Evolutionary conservation across 2,329 filamentous ascomycete genomes (phyloP).

Genomic region (Monilinia aucupariae): DNA sequence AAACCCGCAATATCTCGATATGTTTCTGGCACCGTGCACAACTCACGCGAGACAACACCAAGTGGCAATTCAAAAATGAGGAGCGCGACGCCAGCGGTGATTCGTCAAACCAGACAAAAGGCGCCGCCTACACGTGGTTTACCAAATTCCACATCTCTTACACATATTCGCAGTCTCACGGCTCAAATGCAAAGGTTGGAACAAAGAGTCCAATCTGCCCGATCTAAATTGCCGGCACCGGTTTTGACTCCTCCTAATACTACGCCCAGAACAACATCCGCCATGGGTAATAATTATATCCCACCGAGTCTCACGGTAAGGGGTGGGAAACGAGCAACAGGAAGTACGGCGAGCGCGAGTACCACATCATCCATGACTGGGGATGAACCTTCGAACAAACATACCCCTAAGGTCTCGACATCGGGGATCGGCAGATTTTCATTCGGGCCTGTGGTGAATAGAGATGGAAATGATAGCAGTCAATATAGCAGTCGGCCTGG

Average conservation of each 20-base stretch:
- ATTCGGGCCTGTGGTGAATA: conserved; percentile 56
- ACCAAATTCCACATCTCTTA: conserved; percentile 65
- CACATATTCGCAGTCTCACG: conserved; percentile 88
- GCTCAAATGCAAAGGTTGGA: conserved; percentile 97
- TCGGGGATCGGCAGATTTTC: conserved; percentile 59
- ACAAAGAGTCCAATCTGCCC: conserved; percentile 82
- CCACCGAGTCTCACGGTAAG: conserved; percentile 59
- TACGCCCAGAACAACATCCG: conserved; percentile 57
- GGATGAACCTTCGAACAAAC: conserved; percentile 39
- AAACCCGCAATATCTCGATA: conserved; percentile 40
- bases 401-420: conserved; percentile 54
- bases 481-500: conserved; percentile 27
- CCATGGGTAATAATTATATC: conserved; percentile 40
- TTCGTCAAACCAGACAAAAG: conserved; percentile 40
- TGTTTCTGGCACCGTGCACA: conserved; percentile 24
- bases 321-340: conserved; percentile 62
- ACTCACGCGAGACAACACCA: conserved; percentile 25
- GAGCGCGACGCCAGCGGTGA: conserved; percentile 36
- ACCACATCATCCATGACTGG: conserved; percentile 26
- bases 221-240: conserved; percentile 85
- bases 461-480: conserved; percentile 30
- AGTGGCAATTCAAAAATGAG: conserved; percentile 25
- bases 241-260: conserved; percentile 69
- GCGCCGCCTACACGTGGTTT: conserved; percentile 38
- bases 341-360: conserved; percentile 37